A percentile compares a stretch with the other conserved stretches of the same genome.
These are phyloP conservation scores for Colletotrichum abscissum DNA, from an alignment of 2,329 filamentous ascomycete genomes.

Conservation along the genomic window DNA sequence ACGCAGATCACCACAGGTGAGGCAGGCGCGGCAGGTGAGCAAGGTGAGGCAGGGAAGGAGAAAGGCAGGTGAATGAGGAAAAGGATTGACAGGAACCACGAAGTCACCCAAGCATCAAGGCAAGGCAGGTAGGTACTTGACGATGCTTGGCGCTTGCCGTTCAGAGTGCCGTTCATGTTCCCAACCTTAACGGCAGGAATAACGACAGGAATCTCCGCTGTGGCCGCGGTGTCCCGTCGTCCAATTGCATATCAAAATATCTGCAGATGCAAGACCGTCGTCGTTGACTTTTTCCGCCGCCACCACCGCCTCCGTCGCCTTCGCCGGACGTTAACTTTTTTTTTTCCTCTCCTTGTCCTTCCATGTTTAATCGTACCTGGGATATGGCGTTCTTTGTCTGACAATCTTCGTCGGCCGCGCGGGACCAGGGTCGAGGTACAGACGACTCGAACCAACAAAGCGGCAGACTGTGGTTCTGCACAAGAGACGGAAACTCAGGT, in stretches of 20 bases:
- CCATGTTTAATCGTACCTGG: background rate
- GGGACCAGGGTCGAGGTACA: background rate
- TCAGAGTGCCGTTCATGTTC: background rate
- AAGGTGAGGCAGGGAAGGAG: background rate
- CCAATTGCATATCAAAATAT: background rate
- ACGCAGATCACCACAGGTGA: background rate
- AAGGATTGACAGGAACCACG: background rate
- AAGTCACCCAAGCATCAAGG: background rate
- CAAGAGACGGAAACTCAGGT: background rate
- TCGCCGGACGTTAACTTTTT: background rate
- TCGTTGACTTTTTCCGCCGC: background rate
- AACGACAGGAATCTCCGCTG: too few relatives aligned
- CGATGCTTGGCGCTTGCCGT: background rate
- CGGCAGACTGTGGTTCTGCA: background rate
- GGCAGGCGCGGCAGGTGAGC: background rate
- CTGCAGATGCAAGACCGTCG: background rate
- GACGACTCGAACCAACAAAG: background rate
- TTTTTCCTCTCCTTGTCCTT: background rate
- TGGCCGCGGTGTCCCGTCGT: too few relatives aligned
- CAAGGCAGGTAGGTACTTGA: background rate
- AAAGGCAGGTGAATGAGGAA: background rate
- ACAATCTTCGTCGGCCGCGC: background rate
- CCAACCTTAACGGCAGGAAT: background rate
- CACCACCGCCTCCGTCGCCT: background rate
- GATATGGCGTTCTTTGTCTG: background rate